phyloP scores from a whole-genome alignment of 2,329 filamentous ascomycete species.

The Sphaerulina populicola region DNA sequence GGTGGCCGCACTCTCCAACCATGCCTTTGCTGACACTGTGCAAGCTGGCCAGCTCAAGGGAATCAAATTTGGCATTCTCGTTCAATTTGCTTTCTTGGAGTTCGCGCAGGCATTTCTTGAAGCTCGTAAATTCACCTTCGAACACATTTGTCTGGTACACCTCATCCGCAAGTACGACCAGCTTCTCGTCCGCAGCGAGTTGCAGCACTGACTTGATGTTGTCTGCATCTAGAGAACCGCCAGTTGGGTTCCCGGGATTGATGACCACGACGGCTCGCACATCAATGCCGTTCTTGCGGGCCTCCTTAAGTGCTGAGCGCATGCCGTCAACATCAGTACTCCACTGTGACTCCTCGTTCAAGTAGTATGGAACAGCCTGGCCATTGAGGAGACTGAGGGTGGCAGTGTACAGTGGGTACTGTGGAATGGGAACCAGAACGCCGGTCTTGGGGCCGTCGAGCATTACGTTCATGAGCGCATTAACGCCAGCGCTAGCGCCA shows the following conservation, averaged over 20 bases:
- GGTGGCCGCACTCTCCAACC: slow-evolving; percentile 96
- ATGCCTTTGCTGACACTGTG: slow-evolving; percentile 97
- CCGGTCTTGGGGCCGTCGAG: slow-evolving; percentile 69
- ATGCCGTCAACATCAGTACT: slow-evolving; percentile 78
- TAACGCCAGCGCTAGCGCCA: slow-evolving; percentile 89
- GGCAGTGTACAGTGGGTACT: slow-evolving; percentile 96
- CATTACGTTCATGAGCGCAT: slow-evolving; percentile 83
- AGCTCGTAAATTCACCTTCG: slow-evolving; percentile 84
- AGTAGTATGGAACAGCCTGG: slow-evolving; percentile 81
- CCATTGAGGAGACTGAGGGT: slow-evolving; percentile 80
- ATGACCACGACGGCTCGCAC: slow-evolving; percentile 93
- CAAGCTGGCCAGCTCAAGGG: slow-evolving; percentile 80
- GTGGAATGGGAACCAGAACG: slow-evolving; percentile 87
- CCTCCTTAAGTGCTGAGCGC: slow-evolving; percentile 62
- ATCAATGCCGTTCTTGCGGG: slow-evolving; percentile 67
- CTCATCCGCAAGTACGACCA: slow-evolving; percentile 91
- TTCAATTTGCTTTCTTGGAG: slow-evolving; percentile 60
- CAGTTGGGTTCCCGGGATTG: slow-evolving; percentile 96
- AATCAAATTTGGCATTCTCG: slow-evolving; percentile 66
- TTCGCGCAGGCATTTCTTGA: slow-evolving; percentile 79
- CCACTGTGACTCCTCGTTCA: slow-evolving; percentile 81
- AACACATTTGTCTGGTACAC: slow-evolving; percentile 99
- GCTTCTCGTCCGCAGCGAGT: slow-evolving; percentile 72
- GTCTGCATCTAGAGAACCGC: slow-evolving; percentile 67
- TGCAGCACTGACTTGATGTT: slow-evolving; percentile 81